These are phyloP conservation scores for Psilocybe subaeruginosa DNA, from an alignment of 768 basidiomycete genomes.

Conservation along the genomic window DNA sequence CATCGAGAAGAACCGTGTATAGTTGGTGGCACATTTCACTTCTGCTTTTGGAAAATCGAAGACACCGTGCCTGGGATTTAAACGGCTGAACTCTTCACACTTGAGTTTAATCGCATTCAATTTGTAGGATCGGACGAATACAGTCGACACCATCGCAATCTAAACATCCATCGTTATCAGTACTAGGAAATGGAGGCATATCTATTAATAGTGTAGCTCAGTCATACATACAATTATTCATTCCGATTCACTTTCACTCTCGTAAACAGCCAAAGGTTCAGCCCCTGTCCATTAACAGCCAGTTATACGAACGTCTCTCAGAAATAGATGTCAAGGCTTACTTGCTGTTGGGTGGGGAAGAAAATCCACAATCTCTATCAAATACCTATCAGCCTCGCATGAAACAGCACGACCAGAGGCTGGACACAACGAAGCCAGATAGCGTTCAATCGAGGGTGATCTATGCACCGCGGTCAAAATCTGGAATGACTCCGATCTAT, in stretches of 20 bases:
- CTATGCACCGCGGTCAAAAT: not conserved
- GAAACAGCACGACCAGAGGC: not conserved
- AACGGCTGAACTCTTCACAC: too few species aligned
- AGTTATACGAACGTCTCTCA: not conserved
- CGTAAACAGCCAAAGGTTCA: not conserved
- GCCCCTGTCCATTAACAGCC: not conserved
- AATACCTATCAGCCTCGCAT: not conserved
- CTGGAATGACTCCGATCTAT: not conserved
- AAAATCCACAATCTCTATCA: not conserved
- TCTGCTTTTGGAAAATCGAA: too few species aligned
- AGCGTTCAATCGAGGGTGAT: not conserved
- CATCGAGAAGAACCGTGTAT: too few species aligned
- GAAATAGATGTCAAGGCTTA: not conserved
- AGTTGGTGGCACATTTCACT: too few species aligned
- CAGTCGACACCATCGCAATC: too few species aligned
- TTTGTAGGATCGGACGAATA: too few species aligned
- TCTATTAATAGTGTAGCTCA: too few species aligned
- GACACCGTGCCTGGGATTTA: too few species aligned
- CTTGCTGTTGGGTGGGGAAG: not conserved
- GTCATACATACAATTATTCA: too few species aligned
- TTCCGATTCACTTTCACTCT: not conserved
- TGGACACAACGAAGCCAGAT: not conserved
- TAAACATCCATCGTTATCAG: too few species aligned
- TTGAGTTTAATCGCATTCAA: too few species aligned
- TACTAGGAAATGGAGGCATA: too few species aligned